Evolutionary conservation across 2,329 filamentous ascomycete species (phyloP).

Genomic region (Geosmithia putterillii): DNA sequence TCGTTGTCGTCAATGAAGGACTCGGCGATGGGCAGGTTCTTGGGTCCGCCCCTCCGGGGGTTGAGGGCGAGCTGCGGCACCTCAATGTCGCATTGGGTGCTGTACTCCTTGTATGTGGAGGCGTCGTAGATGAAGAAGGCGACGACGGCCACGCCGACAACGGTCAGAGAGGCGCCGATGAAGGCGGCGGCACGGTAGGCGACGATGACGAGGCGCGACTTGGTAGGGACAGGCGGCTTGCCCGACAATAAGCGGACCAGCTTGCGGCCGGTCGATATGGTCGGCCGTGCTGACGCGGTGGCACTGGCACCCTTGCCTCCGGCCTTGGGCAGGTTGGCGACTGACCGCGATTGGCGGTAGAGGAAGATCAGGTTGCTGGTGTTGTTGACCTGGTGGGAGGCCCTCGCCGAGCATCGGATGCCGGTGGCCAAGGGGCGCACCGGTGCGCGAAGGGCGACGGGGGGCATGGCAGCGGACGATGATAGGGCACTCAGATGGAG

Average conservation of each 20-base stretch:
- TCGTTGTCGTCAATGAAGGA: constrained; percentile 85
- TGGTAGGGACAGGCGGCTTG: constrained; percentile 34
- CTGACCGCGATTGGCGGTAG: constrained; percentile 1
- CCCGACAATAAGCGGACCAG: constrained; percentile 34
- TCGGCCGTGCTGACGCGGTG: constrained; percentile 1
- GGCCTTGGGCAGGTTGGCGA: constrained; percentile 3
- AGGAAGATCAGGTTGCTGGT: not conserved
- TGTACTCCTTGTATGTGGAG: constrained; percentile 70
- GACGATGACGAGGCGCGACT: constrained; percentile 40
- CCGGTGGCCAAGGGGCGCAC: constrained; percentile 2
- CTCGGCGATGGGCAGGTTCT: constrained; percentile 88
- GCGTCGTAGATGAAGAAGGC: constrained; percentile 93
- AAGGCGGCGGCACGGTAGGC: constrained; percentile 52
- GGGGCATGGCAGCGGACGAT: not conserved
- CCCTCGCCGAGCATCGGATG: not conserved
- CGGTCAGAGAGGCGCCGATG: constrained; percentile 59
- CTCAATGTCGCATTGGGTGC: constrained; percentile 56
- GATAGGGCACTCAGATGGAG: not conserved
- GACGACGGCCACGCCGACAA: constrained; percentile 57
- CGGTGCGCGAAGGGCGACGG: not conserved
- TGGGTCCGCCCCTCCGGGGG: constrained; percentile 75
- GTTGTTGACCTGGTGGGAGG: not conserved
- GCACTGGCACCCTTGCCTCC: not conserved
- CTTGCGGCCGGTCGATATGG: constrained; percentile 9
- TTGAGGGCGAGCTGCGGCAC: constrained; percentile 77